A percentile compares a stretch with the other conserved stretches of the same genome.
Conservation (phyloP, 139 green algal genomes). For the Chlorella sp. region DNA sequence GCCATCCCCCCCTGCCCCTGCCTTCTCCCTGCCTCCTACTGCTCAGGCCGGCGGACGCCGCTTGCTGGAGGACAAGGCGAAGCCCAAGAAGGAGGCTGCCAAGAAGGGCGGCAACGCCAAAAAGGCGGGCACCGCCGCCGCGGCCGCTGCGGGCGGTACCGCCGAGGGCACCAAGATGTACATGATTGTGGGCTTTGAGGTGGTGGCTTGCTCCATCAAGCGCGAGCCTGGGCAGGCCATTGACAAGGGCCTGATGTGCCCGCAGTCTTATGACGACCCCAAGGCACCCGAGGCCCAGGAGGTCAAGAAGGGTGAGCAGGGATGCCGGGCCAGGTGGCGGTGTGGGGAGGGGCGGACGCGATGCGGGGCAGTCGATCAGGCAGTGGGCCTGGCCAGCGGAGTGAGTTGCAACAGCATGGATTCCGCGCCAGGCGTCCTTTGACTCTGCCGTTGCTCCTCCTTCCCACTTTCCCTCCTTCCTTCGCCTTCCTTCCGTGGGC, state of each 20-base stretch:
- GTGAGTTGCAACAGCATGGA: too few species aligned
- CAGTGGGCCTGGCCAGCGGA: neutral
- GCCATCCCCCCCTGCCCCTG: neutral
- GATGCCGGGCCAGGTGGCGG: neutral
- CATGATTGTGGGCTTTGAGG: constrained; percentile 95
- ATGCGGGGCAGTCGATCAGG: neutral
- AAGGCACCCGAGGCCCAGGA: constrained; percentile 65
- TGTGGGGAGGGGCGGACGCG: neutral
- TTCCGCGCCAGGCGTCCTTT: too few species aligned
- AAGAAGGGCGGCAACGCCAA: constrained; percentile 11
- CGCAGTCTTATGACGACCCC: constrained; percentile 51
- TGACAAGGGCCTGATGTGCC: constrained; percentile 73
- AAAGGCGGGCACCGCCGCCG: neutral
- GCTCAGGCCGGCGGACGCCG: constrained; percentile 18
- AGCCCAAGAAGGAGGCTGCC: neutral
- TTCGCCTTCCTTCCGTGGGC: too few species aligned
- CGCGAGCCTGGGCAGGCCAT: constrained; percentile 63
- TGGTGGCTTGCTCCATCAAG: constrained; percentile 86
- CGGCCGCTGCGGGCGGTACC: too few species aligned
- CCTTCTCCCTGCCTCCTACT: neutral
- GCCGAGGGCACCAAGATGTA: constrained; percentile 49
- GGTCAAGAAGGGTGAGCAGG: constrained; percentile 71
- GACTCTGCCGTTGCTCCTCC: too few species aligned
- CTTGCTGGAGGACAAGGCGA: constrained; percentile 1
- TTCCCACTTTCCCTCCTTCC: too few species aligned